Base-by-base conservation (phyloP, 2,329 filamentous ascomycete species). In the Metarhizium rileyi region DNA sequence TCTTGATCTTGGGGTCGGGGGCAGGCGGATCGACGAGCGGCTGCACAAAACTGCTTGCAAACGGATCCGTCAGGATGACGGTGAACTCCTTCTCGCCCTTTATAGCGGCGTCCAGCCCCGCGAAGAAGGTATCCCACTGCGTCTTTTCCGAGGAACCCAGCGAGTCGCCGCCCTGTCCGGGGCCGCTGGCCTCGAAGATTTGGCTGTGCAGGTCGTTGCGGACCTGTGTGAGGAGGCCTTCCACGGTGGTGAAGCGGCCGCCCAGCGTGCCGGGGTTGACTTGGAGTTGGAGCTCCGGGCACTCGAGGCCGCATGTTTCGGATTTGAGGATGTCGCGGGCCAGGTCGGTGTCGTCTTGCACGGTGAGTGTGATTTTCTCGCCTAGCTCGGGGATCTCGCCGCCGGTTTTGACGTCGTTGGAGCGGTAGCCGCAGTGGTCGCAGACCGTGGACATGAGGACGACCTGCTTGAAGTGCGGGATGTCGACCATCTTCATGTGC, bases 401-500 rank as follows among this genome's bases (percentile, higher is more conserved):
- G 56, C 93, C 93, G 1, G 93, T 97, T 77, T 97, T 97, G 64
- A 98, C 89, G 66, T 98, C 93, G 68, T 95, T 97, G 58, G 86
- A 93, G 54, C 89, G 85, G 73, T 97, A 95, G 51, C 91, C 91
- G 65, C 93, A 98, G 66, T 85, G 77, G 26, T 91, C 84, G 70
- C 93, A 98, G 26, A 89, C 84, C 2, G 91, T 97, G 58, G 84
- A 90, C 87, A 95, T 97, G 59, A 98, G 77, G 38, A 96, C 84
- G 3, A 98, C 93, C 63, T 97, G 88, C 71, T 96, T 95, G 74
- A 98, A 98, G 70, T 95, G 86, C 1, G 93, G 93, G 54, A 98
- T 96, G 61, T 95, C 89, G 50, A 97, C 89, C 84, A 95, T 95
- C 74, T 96, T 95, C 89, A 96, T 96, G 68, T 95, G 90, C 9